A percentile compares a stretch with the other conserved stretches of the same genome.
These are phyloP conservation scores for Fusarium ambrosium DNA, from an alignment of 2,329 filamentous ascomycete genomes.

Conservation along the genomic window DNA sequence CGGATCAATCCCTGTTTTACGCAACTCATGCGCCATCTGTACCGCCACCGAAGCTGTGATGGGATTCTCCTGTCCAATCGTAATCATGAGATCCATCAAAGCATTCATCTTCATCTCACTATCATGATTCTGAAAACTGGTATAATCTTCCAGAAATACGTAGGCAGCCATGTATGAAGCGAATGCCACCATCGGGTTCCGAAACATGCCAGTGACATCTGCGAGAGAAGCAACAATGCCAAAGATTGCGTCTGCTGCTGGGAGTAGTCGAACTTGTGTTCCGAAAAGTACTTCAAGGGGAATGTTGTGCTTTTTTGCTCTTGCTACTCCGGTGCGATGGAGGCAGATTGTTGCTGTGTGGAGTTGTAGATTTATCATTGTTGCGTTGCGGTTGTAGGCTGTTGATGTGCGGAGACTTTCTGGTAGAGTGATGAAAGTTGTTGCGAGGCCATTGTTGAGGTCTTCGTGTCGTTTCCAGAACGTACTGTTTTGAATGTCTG, in stretches of 20 bases:
- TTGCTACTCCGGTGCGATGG: slow-evolving; percentile 84
- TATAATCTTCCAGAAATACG: slow-evolving; percentile 79
- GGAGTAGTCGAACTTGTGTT: slow-evolving; percentile 76
- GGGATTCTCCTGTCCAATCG: slow-evolving; percentile 73
- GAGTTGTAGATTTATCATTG: slow-evolving; percentile 86
- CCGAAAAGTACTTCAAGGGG: slow-evolving; percentile 49
- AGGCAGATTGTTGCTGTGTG: slow-evolving; percentile 88
- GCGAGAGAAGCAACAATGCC: slow-evolving; percentile 75
- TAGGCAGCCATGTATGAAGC: slow-evolving; percentile 78
- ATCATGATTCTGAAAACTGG: slow-evolving; percentile 67
- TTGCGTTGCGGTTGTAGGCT: slow-evolving; percentile 75
- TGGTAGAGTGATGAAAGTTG: slow-evolving; percentile 80
- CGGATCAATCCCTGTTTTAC: slow-evolving; percentile 52
- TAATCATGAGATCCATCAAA: slow-evolving; percentile 75
- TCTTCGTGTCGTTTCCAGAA: slow-evolving; percentile 87
- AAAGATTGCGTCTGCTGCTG: slow-evolving; percentile 84
- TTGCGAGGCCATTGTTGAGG: slow-evolving; percentile 81
- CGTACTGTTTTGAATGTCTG: slow-evolving; percentile 49
- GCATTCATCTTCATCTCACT: slow-evolving; percentile 72
- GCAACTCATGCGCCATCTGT: slow-evolving; percentile 76
- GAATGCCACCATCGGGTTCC: slow-evolving; percentile 79
- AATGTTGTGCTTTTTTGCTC: slow-evolving; percentile 62
- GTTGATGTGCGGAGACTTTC: slow-evolving; percentile 76
- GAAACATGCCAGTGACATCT: slow-evolving; percentile 57
- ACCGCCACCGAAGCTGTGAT: slow-evolving; percentile 78